These are phyloP conservation scores for Groenewaldozyma sp. DNA, from an alignment of 1,139 yeast species.

Conservation along the genomic window DNA sequence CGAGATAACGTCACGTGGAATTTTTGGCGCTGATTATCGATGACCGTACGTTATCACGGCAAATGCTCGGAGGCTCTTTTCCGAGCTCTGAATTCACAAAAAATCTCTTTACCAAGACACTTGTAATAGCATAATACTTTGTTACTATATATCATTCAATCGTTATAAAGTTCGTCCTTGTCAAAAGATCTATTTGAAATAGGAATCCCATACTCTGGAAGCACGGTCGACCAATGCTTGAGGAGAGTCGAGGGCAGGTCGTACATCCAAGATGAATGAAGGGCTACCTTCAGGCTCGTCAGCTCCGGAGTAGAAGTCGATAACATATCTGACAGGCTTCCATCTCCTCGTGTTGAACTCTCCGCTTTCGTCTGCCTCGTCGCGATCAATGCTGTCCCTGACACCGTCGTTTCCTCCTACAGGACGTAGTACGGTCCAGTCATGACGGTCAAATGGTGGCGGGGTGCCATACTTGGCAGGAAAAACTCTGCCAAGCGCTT, in stretches of 20 bases:
- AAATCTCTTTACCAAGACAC: no score
- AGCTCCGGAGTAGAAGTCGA: conserved; percentile 89
- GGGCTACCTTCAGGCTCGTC: conserved; percentile 90
- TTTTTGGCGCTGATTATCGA: no score
- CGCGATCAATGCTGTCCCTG: no score
- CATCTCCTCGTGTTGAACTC: no score
- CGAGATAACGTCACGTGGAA: no score
- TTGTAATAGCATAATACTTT: no score
- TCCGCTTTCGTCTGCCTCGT: conserved; percentile 32
- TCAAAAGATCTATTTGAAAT: no score
- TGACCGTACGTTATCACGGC: no score
- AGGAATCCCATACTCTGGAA: conserved; percentile 22
- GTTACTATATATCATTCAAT: not conserved
- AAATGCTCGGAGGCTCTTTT: no score
- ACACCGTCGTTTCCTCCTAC: conserved; percentile 31
- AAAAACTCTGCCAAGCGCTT: conserved; percentile 55
- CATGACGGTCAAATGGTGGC: conserved; percentile 97
- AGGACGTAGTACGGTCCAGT: conserved; percentile 84
- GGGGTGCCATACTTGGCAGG: conserved; percentile 66
- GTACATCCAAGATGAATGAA: conserved; percentile 80
- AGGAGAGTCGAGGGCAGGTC: conserved; percentile 81
- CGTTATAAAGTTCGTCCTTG: not conserved
- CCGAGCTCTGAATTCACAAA: no score
- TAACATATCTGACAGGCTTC: conserved; percentile 74
- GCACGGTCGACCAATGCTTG: conserved; percentile 60